Percentiles rank a stretch among this genome's conserved stretches.
phyloP scores from a whole-genome alignment of 176 grass and related monocot species.

The Oryza glumipatula region DNA sequence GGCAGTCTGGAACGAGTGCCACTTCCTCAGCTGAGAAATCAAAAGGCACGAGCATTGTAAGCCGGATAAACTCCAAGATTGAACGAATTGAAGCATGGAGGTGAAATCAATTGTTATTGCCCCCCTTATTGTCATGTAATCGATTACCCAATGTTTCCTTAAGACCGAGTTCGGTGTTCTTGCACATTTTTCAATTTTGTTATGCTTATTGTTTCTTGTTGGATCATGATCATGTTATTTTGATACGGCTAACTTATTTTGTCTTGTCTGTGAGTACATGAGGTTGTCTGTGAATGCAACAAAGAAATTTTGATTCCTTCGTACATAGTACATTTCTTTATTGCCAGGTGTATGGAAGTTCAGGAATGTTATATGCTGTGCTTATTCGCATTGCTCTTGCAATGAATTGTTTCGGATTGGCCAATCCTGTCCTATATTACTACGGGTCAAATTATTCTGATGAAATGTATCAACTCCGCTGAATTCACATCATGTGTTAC shows the following conservation, averaged over 20 bases:
- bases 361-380: neutral
- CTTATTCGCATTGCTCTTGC: neutral
- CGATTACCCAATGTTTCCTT: conserved; percentile 53
- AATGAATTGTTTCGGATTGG: neutral
- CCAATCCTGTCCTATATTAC: neutral
- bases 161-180: conserved; percentile 32
- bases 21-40: conserved; percentile 55
- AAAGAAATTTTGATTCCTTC: conserved; percentile 1
- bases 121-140: conserved; percentile 33
- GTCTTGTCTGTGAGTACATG: conserved; percentile 37
- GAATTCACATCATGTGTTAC: neutral
- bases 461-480: neutral
- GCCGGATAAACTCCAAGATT: conserved; percentile 76
- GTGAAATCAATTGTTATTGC: conserved; percentile 41
- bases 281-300: conserved; percentile 24
- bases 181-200: conserved; percentile 41
- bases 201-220: conserved; percentile 27
- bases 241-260: conserved; percentile 35
- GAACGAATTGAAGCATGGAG: conserved; percentile 94
- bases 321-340: conserved; percentile 16
- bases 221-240: conserved; percentile 32
- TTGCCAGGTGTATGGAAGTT: conserved; percentile 19
- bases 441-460: neutral
- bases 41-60: conserved; percentile 73
- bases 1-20: conserved; percentile 41